These are phyloP conservation scores for Suillus subluteus DNA, from an alignment of 768 basidiomycete genomes.

Conservation along the genomic window DNA sequence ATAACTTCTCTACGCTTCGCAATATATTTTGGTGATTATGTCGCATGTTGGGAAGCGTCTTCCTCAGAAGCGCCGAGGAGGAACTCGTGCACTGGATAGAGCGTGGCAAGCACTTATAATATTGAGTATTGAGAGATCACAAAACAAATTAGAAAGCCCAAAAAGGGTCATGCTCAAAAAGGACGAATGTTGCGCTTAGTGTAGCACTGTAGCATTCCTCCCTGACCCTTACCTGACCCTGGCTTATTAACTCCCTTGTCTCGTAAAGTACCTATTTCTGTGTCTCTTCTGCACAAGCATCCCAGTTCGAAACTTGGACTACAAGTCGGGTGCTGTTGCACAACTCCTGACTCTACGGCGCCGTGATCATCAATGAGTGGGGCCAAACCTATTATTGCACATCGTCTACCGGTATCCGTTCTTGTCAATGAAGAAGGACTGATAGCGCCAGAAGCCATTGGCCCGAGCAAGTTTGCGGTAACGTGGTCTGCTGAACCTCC, in stretches of 20 bases:
- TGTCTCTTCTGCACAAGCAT: background rate
- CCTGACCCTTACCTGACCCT: background rate
- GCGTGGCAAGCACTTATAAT: background rate
- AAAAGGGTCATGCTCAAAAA: conserved; percentile 4
- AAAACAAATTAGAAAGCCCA: conserved; percentile 1
- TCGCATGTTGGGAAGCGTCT: conserved; percentile 1
- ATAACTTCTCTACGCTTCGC: conserved; percentile 28
- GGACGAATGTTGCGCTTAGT: conserved; percentile 5
- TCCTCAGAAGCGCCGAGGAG: background rate
- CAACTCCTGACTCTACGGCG: conserved; percentile 1
- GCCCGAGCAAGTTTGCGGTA: conserved; percentile 61
- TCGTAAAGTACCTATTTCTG: background rate
- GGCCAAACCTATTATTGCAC: conserved; percentile 44
- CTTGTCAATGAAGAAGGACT: conserved; percentile 44
- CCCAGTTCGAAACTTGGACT: background rate
- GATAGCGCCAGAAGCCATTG: conserved; percentile 47
- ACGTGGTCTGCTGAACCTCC: conserved; percentile 57
- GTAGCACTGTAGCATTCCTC: background rate
- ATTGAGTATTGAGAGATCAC: background rate
- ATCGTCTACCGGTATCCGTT: conserved; percentile 50
- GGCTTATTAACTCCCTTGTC: background rate
- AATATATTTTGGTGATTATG: conserved; percentile 26
- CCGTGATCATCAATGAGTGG: conserved; percentile 29
- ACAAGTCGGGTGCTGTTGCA: background rate
- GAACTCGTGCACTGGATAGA: background rate